Evolutionary conservation across 1,284 basidiomycete species (phyloP), one percentile per base, ranked within the genome.

Genomic region (Pseudozyma flocculosa): DNA sequence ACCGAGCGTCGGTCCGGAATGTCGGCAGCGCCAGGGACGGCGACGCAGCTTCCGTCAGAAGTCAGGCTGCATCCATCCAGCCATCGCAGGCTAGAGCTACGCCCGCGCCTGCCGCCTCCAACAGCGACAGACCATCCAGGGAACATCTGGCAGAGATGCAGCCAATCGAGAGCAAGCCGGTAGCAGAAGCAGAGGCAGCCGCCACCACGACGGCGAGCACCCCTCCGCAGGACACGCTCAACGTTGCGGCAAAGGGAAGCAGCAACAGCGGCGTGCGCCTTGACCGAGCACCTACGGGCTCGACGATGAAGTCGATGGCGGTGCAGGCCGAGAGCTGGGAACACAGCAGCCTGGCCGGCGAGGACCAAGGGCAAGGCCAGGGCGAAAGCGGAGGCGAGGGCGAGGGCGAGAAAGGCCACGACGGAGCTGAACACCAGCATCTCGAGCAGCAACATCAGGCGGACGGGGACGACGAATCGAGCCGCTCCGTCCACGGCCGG

Each of bases 281-380:
- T 34, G 52, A 60, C 40, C 55, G 64, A 21, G 51, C 59, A 5
- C 52, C 55, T 10, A 62, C 54, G 11, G 51, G 47, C 30, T 56
- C 46, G 21, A 59, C 64, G 14, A 53, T 56, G 37, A 59, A 49
- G 45, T 67, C 64, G 17, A 60, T 67, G 56, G 51, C 56, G 14
- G 61, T 34, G 2, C 49, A 57, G 22, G 49, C 64, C 14, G 50
- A 55, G 36, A 45, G 17, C 10, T 67, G 64, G 64, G 61, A 67
- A 14, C 42, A 48, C 29, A 32, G 15, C 29, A n/a, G 29, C 17
- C 29, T 29, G 13, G 22, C 15, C 15, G 23, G 3, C 4, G 23
- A 24, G 4, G 19, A n/a, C 26, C 5, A 19, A 24, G 9, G 14
- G 23, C 22, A 24, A 11, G 5, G 21, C 40, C 15, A 5, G 5